Percentiles rank a stretch among this genome's conserved stretches.
Evolutionary conservation across 257 asterid genomes (phyloP).

Genomic region (Euphrasia confusa): DNA sequence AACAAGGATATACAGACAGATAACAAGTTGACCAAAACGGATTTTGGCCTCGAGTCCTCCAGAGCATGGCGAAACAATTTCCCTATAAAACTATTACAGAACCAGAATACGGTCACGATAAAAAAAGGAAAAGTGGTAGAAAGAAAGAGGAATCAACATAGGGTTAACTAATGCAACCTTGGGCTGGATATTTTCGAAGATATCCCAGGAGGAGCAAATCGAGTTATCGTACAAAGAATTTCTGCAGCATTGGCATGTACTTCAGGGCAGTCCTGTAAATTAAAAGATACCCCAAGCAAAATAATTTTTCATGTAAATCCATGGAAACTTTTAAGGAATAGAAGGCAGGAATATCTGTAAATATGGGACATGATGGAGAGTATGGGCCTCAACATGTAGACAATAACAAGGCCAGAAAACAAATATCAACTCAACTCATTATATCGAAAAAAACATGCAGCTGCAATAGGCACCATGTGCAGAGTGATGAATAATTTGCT

Average conservation of each 20-base stretch:
- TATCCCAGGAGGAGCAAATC: slow-evolving; percentile 75
- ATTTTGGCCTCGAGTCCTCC: slow-evolving; percentile 74
- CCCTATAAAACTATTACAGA: slow-evolving; percentile 59
- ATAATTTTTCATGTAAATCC: background rate
- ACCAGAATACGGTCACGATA: slow-evolving; percentile 24
- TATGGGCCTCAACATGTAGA: slow-evolving; percentile 2
- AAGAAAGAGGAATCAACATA: slow-evolving; percentile 16
- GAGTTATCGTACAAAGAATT: slow-evolving; percentile 70
- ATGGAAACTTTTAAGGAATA: slow-evolving; percentile 14
- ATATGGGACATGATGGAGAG: slow-evolving; percentile 9
- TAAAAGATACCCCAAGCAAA: too few species aligned
- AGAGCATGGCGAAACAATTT: slow-evolving; percentile 71
- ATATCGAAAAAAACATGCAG: background rate
- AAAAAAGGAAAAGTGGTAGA: slow-evolving; percentile 16
- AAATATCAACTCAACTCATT: slow-evolving; percentile 4
- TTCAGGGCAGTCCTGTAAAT: slow-evolving; percentile 79
- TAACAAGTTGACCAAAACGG: slow-evolving; percentile 69
- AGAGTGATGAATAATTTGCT: slow-evolving; percentile 14
- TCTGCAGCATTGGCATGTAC: slow-evolving; percentile 97
- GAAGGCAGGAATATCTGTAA: slow-evolving; percentile 6
- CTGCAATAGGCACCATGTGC: background rate
- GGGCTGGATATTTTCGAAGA: slow-evolving; percentile 75
- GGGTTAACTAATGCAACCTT: slow-evolving; percentile 41
- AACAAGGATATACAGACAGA: slow-evolving; percentile 73
- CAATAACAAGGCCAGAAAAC: background rate